Evolutionary conservation across 768 basidiomycete genomes (phyloP).

Genomic region (Flagelloscypha sp.): DNA sequence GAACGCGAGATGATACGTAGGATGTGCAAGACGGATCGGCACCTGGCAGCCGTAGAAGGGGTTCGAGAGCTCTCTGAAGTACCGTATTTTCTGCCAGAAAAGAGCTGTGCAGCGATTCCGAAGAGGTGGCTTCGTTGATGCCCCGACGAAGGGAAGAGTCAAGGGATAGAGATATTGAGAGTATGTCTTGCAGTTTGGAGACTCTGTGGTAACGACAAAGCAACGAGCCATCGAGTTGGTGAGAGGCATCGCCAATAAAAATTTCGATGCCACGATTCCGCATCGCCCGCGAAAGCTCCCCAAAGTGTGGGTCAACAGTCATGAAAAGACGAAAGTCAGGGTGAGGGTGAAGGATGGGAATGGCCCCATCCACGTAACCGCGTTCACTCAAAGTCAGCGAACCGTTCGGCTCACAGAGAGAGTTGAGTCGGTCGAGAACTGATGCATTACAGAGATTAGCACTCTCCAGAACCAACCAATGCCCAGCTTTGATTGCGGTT

Average conservation of each 20-base stretch:
- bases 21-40: no score
- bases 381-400: conserved; percentile 81
- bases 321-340: conserved; percentile 89
- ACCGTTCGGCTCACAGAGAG: conserved; percentile 86
- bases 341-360: conserved; percentile 75
- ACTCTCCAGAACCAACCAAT: conserved; percentile 86
- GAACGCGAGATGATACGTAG: no score
- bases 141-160: no score
- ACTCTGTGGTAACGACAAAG: no score
- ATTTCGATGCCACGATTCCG: conserved; percentile 94
- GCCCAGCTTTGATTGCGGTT: conserved; percentile 74
- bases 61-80: no score
- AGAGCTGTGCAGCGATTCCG: no score
- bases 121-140: no score
- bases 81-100: no score
- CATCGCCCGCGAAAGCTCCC: conserved; percentile 97
- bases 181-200: no score
- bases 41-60: no score
- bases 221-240: no score
- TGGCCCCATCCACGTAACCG: conserved; percentile 69
- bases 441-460: conserved; percentile 95
- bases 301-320: conserved; percentile 83
- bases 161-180: no score
- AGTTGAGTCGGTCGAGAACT: conserved; percentile 93
- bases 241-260: conserved; percentile 33